A percentile compares a stretch with the other conserved stretches of the same genome.
Evolutionary conservation across 139 green algal species (phyloP).

Genomic region (Tetradesmus lagerheimii): DNA sequence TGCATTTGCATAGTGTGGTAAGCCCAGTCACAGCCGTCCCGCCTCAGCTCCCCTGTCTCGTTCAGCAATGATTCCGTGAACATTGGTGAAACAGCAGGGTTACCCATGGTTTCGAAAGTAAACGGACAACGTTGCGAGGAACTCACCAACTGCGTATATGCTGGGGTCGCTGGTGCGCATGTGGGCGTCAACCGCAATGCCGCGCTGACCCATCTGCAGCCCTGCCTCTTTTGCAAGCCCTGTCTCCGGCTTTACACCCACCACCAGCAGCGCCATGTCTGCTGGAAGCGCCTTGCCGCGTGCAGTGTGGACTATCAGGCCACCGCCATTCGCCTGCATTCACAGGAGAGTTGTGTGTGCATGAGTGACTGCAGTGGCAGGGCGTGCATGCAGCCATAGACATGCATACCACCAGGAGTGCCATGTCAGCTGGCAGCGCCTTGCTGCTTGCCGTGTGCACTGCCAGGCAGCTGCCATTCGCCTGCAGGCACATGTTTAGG

Average conservation of each 20-base stretch:
- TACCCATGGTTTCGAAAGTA: too few species aligned
- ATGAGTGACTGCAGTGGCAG: background rate
- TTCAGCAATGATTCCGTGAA: too few species aligned
- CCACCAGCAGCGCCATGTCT: conserved; percentile 67
- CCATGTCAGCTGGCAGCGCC: too few species aligned
- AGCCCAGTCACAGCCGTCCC: too few species aligned
- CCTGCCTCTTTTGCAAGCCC: conserved; percentile 55
- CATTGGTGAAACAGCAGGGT: too few species aligned
- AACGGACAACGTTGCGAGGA: background rate
- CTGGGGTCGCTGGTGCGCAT: conserved; percentile 59
- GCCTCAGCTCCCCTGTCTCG: too few species aligned
- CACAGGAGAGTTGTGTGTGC: background rate
- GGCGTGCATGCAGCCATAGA: too few species aligned
- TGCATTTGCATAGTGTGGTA: too few species aligned
- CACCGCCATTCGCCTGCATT: conserved; percentile 20
- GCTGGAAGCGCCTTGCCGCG: conserved; percentile 44
- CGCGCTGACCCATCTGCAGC: conserved; percentile 56
- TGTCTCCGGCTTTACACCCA: conserved; percentile 60
- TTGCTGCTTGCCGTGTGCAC: too few species aligned
- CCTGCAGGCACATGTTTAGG: too few species aligned
- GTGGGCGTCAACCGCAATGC: conserved; percentile 65
- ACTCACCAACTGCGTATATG: conserved; percentile 45
- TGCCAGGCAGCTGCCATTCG: too few species aligned
- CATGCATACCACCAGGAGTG: too few species aligned
- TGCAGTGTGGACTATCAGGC: conserved; percentile 58